A percentile compares a stretch with the other conserved stretches of the same genome.
Conservation (phyloP, 805 yeast genomes). For the Schwanniomyces pseudopolymorphus region DNA sequence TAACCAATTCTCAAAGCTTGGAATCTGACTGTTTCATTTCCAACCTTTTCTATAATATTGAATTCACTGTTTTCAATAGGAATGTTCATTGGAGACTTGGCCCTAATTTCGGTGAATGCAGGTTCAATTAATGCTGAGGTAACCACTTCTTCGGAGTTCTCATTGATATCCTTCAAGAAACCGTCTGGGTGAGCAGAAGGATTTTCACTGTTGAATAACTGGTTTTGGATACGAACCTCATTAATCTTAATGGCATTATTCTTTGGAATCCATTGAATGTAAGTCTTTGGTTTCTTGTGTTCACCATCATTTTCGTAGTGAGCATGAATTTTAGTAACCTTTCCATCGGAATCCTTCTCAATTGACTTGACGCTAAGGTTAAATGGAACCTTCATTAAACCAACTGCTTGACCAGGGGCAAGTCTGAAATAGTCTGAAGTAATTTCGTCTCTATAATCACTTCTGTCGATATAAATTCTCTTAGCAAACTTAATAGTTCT, state of each 20-base stretch:
- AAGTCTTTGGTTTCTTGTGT: conserved; percentile 86
- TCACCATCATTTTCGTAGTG: conserved; percentile 69
- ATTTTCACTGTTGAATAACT: conserved; percentile 85
- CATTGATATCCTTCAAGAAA: conserved; percentile 78
- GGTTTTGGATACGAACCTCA: conserved; percentile 86
- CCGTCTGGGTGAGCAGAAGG: conserved; percentile 90
- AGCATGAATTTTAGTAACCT: conserved; percentile 69
- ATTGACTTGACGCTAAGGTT: conserved; percentile 70
- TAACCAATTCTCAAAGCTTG: conserved; percentile 97
- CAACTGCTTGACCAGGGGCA: conserved; percentile 93
- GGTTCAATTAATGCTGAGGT: conserved; percentile 71
- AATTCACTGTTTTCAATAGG: conserved; percentile 61
- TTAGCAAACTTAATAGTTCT: conserved; percentile 76
- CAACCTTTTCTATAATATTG: conserved; percentile 64
- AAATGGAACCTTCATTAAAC: conserved; percentile 86
- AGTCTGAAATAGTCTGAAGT: conserved; percentile 77
- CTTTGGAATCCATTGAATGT: conserved; percentile 93
- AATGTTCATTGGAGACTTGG: conserved; percentile 74
- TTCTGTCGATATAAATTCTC: conserved; percentile 77
- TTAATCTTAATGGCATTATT: conserved; percentile 53
- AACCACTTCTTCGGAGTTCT: conserved; percentile 69
- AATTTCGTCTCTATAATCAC: conserved; percentile 71
- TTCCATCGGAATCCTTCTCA: conserved; percentile 63
- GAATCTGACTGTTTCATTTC: conserved; percentile 85
- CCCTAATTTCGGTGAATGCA: conserved; percentile 65